Evolutionary conservation across 2,329 filamentous ascomycete species (phyloP).

Genomic region (Corynespora cassiicola): DNA sequence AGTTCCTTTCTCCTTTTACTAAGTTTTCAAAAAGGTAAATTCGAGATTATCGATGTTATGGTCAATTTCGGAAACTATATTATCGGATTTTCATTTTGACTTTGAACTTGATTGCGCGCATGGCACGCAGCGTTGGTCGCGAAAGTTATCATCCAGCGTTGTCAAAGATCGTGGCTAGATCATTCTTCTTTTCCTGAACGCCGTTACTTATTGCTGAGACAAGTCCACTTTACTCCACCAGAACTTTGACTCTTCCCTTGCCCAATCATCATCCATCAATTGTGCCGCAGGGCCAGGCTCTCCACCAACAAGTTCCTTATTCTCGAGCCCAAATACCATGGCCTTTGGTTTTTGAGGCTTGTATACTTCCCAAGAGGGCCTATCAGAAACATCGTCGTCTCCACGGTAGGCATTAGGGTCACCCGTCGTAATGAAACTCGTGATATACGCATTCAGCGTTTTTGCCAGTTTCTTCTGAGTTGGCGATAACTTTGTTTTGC

Average conservation of each 20-base stretch:
- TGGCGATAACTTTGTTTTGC: slow-evolving; percentile 24
- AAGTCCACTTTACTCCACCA: slow-evolving; percentile 63
- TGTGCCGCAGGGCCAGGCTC: slow-evolving; percentile 52
- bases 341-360: slow-evolving; percentile 17
- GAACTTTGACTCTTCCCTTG: slow-evolving; percentile 61
- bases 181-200: too few species aligned
- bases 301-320: slow-evolving; percentile 59
- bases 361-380: slow-evolving; percentile 31
- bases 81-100: too few species aligned
- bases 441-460: slow-evolving; percentile 36
- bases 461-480: slow-evolving; percentile 38
- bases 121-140: too few species aligned
- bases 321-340: slow-evolving; percentile 66
- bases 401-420: slow-evolving; percentile 34
- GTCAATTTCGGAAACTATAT: too few species aligned
- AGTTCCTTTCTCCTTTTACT: too few species aligned
- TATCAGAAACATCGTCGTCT: slow-evolving; percentile 16
- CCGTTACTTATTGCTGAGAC: slow-evolving; percentile 40
- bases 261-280: slow-evolving; percentile 51
- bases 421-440: slow-evolving; percentile 38
- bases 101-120: too few species aligned
- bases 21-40: too few species aligned
- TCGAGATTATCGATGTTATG: too few species aligned
- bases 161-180: too few species aligned
- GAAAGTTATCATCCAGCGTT: too few species aligned